Percentiles rank a stretch among this genome's conserved stretches.
These are phyloP conservation scores for Alternaria arborescens DNA, from an alignment of 2,329 filamentous ascomycete genomes.

Conservation along the genomic window DNA sequence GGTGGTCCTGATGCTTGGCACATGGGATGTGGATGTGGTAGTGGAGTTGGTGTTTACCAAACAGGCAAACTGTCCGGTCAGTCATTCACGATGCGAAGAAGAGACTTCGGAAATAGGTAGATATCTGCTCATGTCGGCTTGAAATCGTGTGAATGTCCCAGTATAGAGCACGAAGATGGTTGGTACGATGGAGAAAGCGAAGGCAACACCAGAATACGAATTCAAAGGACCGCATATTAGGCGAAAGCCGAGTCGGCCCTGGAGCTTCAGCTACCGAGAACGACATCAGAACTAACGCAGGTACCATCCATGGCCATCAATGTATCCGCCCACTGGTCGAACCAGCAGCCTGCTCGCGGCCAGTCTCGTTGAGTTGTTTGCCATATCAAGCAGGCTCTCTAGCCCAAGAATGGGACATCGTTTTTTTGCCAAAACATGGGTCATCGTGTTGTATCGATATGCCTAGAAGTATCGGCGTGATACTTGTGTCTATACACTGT, in stretches of 20 bases:
- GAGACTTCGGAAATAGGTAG: not conserved
- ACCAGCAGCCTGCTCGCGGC: not conserved
- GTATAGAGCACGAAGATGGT: not conserved
- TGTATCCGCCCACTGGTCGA: not conserved
- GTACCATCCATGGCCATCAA: not conserved
- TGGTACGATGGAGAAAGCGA: not conserved
- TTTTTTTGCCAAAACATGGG: not conserved
- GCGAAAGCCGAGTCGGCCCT: not conserved
- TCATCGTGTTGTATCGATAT: not conserved
- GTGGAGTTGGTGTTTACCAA: constrained; percentile 7
- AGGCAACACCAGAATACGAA: no score
- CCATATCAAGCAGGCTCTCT: not conserved
- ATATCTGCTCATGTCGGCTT: not conserved
- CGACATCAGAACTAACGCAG: constrained; percentile 10
- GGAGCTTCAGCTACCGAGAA: not conserved
- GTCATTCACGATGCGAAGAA: not conserved
- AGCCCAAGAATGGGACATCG: not conserved
- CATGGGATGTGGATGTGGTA: constrained; percentile 6
- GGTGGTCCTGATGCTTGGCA: constrained; percentile 6
- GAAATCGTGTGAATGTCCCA: no score
- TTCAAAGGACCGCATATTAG: not conserved
- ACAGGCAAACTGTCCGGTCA: not conserved
- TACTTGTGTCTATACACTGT: not conserved
- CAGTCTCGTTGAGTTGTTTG: not conserved
- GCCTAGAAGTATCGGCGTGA: not conserved